Evolutionary conservation across 257 asterid species (phyloP).

Genomic region (Nicotiana knightiana): DNA sequence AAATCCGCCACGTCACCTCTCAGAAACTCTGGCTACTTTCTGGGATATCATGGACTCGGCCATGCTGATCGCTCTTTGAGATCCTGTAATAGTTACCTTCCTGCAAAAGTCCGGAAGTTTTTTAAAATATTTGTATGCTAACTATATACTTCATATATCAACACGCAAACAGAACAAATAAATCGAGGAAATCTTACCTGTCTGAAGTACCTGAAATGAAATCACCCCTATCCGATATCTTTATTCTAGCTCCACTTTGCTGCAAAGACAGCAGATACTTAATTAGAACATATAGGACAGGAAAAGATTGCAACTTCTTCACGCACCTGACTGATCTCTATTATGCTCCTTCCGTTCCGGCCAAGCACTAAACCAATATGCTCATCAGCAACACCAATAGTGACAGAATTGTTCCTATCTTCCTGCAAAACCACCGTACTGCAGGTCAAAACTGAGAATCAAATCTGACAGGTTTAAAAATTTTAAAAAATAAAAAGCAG

Average conservation of each 20-base stretch:
- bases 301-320: neutral
- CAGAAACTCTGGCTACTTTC: constrained; percentile 27
- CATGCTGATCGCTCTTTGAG: constrained; percentile 28
- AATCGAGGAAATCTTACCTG: constrained; percentile 34
- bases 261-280: constrained; percentile 28
- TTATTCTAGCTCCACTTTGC: constrained; percentile 92
- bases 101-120: constrained; percentile 16
- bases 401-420: constrained; percentile 68
- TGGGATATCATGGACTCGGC: constrained; percentile 36
- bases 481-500: neutral
- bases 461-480: neutral
- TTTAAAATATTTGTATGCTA: neutral
- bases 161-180: neutral
- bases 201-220: constrained; percentile 87
- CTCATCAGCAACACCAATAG: constrained; percentile 84
- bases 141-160: neutral
- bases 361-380: constrained; percentile 88
- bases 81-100: constrained; percentile 45
- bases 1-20: constrained; percentile 15
- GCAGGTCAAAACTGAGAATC: neutral
- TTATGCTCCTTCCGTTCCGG: constrained; percentile 83
- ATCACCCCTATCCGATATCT: constrained; percentile 94
- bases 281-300: neutral
- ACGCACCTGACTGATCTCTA: constrained; percentile 80
- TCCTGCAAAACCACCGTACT: constrained; percentile 34